Conservation (phyloP, 371 early-diverging fungal genomes). For the Rhizoclosmatium hyalinum region DNA sequence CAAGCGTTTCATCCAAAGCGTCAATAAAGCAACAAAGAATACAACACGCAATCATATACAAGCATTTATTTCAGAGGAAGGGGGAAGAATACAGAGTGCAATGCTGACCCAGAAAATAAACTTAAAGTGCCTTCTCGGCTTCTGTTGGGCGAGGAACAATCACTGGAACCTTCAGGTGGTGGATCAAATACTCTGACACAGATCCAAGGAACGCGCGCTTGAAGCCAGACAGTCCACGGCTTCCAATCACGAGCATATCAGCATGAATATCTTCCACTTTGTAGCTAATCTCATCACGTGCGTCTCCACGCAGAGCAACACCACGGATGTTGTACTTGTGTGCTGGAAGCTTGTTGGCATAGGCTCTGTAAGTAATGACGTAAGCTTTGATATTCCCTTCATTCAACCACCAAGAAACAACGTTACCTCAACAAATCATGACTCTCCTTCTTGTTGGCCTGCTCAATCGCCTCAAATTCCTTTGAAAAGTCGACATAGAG, state of each 20-base stretch:
- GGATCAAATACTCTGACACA: slow-evolving; percentile 51
- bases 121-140: neutral
- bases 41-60: too few species aligned
- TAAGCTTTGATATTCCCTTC: slow-evolving; percentile 23
- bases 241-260: slow-evolving; percentile 50
- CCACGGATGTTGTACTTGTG: slow-evolving; percentile 43
- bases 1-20: too few species aligned
- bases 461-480: slow-evolving; percentile 35
- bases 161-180: slow-evolving; percentile 42
- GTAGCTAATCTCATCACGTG: slow-evolving; percentile 44
- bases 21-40: too few species aligned
- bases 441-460: slow-evolving; percentile 30
- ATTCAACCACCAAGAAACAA: neutral
- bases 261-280: slow-evolving; percentile 51
- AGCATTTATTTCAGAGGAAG: too few species aligned
- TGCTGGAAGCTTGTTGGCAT: slow-evolving; percentile 35
- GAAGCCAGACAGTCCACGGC: slow-evolving; percentile 43
- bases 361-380: slow-evolving; percentile 2
- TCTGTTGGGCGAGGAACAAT: slow-evolving; percentile 10
- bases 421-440: slow-evolving; percentile 13
- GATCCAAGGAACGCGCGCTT: slow-evolving; percentile 44
- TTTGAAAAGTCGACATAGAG: slow-evolving; percentile 28
- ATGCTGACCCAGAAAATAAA: slow-evolving; percentile 3
- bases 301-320: slow-evolving; percentile 35
- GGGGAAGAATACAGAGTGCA: too few species aligned